Evolutionary conservation across 495 filamentous ascomycete genomes (phyloP).

Genomic region (Trichoderma asperelloides): DNA sequence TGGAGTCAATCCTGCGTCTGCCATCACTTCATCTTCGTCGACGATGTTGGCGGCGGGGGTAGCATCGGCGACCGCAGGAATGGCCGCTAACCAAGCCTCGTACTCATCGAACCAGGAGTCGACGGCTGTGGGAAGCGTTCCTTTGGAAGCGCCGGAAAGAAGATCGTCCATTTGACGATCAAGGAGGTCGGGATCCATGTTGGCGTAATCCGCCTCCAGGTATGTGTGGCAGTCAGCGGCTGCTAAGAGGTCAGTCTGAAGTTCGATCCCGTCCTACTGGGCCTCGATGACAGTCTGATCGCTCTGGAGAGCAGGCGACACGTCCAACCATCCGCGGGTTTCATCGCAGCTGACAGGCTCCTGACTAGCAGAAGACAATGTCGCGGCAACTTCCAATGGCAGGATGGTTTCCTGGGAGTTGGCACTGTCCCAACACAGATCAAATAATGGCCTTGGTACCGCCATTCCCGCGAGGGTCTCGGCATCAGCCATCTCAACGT

Average conservation of each 20-base stretch:
- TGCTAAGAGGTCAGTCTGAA: neutral
- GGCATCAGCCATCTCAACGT: conserved; percentile 5
- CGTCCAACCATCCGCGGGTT: neutral
- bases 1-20: neutral
- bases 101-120: neutral
- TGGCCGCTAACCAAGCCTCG: neutral
- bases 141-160: neutral
- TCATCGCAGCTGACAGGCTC: neutral
- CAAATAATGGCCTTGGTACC: neutral
- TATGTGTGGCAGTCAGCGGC: neutral
- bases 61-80: neutral
- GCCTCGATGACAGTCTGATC: neutral
- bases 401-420: neutral
- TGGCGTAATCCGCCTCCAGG: neutral
- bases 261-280: conserved; percentile 2
- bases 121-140: neutral
- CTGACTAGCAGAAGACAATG: neutral
- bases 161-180: neutral
- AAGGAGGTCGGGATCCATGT: neutral
- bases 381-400: neutral
- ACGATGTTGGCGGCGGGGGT: neutral
- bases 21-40: neutral
- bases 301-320: neutral
- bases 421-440: neutral
- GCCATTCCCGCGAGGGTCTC: neutral